Evolutionary conservation across 2,329 filamentous ascomycete genomes (phyloP), one percentile per base, ranked within the genome.

Genomic region (Neopestalotiopsis clavispora): DNA sequence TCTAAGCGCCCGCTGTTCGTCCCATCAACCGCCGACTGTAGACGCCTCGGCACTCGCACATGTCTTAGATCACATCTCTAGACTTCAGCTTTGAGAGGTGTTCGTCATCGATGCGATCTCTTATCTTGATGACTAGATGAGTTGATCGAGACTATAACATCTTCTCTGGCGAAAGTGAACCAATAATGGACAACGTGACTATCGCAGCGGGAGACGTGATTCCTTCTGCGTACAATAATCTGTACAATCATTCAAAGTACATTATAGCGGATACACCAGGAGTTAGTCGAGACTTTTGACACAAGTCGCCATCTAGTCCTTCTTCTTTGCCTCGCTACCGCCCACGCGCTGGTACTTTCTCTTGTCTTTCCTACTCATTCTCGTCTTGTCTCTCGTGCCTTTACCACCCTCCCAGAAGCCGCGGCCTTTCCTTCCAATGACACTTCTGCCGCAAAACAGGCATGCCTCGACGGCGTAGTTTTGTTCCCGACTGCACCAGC

Each of bases 391-490:
- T 70, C 93, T 84, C n/a, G 92, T 95, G 1, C 92, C 92, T 78
- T 92, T 94, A 1, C 94, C 94, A 12, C 94, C 94, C 82, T 97
- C 94, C 94, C 94, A 97, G 80, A 94, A 97, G 0, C 94, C 94
- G 58, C 78, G 80, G 3, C 88, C 88, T 75, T 89, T 91, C 72
- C 80, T 85, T 0, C 92, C 90, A 66, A 94, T 86, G 13, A 96
- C 86, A 64, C 86, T 87, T 42, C 90, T 84, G 63, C 91, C 91
- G 76, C 94, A 97, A 75, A 93, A 89, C 1, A 84, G 86, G 78
- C 94, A 97, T 70, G 91, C 90, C 76, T 95, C 92, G 1, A 92
- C 90, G 28, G 90, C 84, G 79, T 94, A 97, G 72, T 90, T 90
- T 81, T 95, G 93, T 83, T 97, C 94, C 65, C 94, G 85, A 71